Evolutionary conservation across 257 asterid genomes (phyloP).

Genomic region (Fraxinus pennsylvanica): DNA sequence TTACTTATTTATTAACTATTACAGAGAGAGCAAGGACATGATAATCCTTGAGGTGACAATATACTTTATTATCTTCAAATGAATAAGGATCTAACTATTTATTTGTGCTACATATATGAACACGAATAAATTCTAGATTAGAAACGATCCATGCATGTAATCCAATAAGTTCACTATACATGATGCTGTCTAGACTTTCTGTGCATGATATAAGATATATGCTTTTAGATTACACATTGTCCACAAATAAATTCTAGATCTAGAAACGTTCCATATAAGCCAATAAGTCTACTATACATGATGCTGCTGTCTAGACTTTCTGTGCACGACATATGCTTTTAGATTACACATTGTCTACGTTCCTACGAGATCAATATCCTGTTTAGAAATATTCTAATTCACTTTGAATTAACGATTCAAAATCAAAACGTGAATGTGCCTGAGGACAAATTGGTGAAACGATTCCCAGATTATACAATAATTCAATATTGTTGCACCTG

Average conservation of each 20-base stretch:
- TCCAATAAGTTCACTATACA: not conserved
- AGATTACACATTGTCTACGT: not conserved
- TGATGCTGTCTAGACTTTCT: too few relatives aligned
- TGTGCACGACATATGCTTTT: not conserved
- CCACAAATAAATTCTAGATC: not conserved
- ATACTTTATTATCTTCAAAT: not conserved
- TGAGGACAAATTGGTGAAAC: conserved; percentile 61
- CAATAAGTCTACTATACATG: not conserved
- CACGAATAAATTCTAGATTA: not conserved
- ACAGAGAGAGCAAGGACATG: not conserved
- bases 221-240: too few relatives aligned
- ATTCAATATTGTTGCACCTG: conserved; percentile 47
- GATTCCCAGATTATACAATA: conserved; percentile 28
- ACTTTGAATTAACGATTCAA: not conserved
- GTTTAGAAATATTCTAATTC: not conserved
- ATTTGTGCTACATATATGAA: not conserved
- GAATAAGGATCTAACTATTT: not conserved
- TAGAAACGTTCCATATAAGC: not conserved
- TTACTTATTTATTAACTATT: not conserved
- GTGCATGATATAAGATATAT: not conserved
- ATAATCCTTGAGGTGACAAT: not conserved
- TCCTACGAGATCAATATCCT: not conserved
- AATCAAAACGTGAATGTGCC: not conserved
- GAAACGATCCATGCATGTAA: not conserved
- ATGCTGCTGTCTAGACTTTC: too few relatives aligned